phyloP scores from a whole-genome alignment of 495 filamentous ascomycete species.

The Penicillium cinerascens region DNA sequence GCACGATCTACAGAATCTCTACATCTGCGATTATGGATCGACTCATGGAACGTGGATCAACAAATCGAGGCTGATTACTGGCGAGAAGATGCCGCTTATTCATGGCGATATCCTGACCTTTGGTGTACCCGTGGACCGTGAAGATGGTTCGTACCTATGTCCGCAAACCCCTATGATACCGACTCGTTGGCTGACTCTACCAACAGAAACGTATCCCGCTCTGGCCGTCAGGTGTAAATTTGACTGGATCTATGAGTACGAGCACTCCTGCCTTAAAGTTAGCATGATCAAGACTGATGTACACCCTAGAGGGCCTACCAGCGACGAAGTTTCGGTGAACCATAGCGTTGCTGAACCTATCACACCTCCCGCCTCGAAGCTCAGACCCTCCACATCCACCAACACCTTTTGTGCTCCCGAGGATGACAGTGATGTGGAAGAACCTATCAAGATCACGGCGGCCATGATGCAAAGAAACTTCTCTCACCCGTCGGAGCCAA shows the following conservation, averaged over 20 bases:
- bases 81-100: slow-evolving; percentile 33
- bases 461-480: neutral
- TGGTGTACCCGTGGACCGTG: slow-evolving; percentile 52
- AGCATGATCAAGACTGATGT: neutral
- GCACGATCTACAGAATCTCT: slow-evolving; percentile 29
- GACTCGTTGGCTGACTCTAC: slow-evolving; percentile 5
- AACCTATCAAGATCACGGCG: neutral
- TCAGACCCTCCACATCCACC: slow-evolving; percentile 14
- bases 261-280: neutral
- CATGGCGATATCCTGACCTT: slow-evolving; percentile 52
- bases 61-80: slow-evolving; percentile 32
- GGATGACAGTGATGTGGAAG: slow-evolving; percentile 35
- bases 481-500: neutral
- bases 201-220: slow-evolving; percentile 38
- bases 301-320: neutral
- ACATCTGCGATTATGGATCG: slow-evolving; percentile 49
- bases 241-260: slow-evolving; percentile 18
- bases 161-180: neutral
- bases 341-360: neutral
- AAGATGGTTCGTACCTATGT: slow-evolving; percentile 32
- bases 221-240: slow-evolving; percentile 35
- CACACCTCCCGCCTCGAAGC: neutral
- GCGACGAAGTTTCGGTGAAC: neutral
- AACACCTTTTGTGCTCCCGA: slow-evolving; percentile 49
- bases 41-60: slow-evolving; percentile 58